A percentile compares a stretch with the other conserved stretches of the same genome.
These are phyloP conservation scores for Fusarium luffae DNA, from an alignment of 2,329 filamentous ascomycete genomes.

Conservation along the genomic window DNA sequence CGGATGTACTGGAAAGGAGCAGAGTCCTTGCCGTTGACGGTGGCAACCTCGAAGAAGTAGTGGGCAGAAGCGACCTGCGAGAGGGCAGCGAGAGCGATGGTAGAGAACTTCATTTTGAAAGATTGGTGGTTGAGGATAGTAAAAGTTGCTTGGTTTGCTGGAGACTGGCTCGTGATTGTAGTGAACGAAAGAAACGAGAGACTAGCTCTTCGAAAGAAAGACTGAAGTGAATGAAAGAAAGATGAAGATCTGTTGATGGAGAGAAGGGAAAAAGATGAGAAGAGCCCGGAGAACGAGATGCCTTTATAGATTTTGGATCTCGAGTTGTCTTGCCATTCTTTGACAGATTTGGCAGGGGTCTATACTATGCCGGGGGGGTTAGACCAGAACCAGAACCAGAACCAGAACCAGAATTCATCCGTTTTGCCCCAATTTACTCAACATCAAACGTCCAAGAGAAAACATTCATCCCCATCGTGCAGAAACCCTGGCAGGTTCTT, in stretches of 20 bases:
- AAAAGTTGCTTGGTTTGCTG: conserved; percentile 22
- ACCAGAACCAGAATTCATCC: conserved; percentile 8
- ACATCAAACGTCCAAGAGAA: conserved; percentile 8
- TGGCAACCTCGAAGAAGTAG: conserved; percentile 21
- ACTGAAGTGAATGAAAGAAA: conserved; percentile 33
- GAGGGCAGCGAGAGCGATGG: conserved; percentile 20
- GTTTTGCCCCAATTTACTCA: background rate
- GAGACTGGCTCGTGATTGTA: conserved; percentile 28
- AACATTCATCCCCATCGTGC: conserved; percentile 3
- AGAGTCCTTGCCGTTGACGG: conserved; percentile 17
- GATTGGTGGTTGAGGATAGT: conserved; percentile 17
- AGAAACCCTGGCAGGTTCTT: background rate
- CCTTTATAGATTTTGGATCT: conserved; percentile 21
- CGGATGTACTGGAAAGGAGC: conserved; percentile 26
- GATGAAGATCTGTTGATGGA: conserved; percentile 31
- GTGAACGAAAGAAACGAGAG: conserved; percentile 31
- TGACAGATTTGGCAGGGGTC: conserved; percentile 1
- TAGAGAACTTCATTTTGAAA: conserved; percentile 28
- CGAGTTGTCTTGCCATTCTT: background rate
- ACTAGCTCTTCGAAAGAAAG: conserved; percentile 34
- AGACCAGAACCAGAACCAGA: background rate
- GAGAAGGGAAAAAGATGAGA: conserved; percentile 3
- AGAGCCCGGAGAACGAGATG: background rate
- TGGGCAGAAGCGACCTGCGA: conserved; percentile 26
- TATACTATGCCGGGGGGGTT: background rate